Conservation (phyloP, 164 flowering plant species). For the Litsea cubeba region DNA sequence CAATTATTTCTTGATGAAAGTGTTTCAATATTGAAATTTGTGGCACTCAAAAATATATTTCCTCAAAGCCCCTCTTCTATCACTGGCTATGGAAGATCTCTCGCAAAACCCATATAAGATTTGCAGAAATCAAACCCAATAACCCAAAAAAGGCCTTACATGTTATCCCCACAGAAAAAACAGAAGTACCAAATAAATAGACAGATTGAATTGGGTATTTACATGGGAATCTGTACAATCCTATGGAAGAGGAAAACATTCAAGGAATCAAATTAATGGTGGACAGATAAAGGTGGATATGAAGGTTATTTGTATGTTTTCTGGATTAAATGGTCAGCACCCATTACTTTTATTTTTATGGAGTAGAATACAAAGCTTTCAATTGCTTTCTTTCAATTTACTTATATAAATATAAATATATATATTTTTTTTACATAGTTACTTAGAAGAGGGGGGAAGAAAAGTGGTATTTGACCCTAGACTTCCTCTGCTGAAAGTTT, state of each 20-base stretch:
- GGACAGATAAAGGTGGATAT: conserved; percentile 37
- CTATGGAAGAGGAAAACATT: conserved; percentile 37
- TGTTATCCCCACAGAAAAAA: conserved; percentile 20
- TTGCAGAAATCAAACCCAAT: conserved; percentile 26
- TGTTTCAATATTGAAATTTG: not conserved
- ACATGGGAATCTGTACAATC: conserved; percentile 46
- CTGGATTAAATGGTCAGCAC: conserved; percentile 45
- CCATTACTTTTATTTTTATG: conserved; percentile 18
- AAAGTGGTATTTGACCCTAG: not conserved
- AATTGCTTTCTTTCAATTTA: not conserved
- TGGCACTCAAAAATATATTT: conserved; percentile 1
- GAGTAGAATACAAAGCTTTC: not conserved
- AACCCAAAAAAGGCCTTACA: conserved; percentile 17
- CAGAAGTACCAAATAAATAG: conserved; percentile 11
- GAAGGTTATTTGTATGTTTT: conserved; percentile 28
- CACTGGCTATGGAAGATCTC: conserved; percentile 15
- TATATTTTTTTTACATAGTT: too few relatives aligned
- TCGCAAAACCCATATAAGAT: conserved; percentile 33
- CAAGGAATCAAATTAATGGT: conserved; percentile 57
- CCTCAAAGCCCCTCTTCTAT: conserved; percentile 14
- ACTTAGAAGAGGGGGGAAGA: not conserved
- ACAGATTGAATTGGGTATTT: conserved; percentile 30
- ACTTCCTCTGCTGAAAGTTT: not conserved
- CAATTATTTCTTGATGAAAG: not conserved
- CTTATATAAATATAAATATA: too few relatives aligned